Percentiles rank a stretch among this genome's conserved stretches.
Evolutionary conservation across 2,329 filamentous ascomycete species (phyloP).

Genomic region (Magnaporthales sp.): DNA sequence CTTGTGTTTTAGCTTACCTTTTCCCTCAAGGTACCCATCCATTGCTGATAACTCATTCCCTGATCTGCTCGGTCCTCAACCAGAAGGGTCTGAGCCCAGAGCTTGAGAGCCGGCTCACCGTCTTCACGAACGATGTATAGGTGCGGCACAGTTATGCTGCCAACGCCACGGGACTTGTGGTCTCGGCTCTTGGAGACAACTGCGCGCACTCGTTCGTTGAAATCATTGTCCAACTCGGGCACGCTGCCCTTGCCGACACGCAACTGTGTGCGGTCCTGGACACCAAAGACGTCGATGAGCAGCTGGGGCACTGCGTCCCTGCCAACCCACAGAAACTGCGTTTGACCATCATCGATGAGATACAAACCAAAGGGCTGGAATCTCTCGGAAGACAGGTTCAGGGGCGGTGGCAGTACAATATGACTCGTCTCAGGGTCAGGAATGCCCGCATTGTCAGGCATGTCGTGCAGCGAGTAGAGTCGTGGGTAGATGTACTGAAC

Average conservation of each 20-base stretch:
- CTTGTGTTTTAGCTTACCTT: constrained; percentile 55
- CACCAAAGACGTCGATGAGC: constrained; percentile 81
- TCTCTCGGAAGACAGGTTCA: constrained; percentile 82
- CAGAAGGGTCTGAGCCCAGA: constrained; percentile 94
- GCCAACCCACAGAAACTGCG: constrained; percentile 95
- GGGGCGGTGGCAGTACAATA: constrained; percentile 73
- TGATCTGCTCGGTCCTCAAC: constrained; percentile 94
- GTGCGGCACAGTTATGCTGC: constrained; percentile 86
- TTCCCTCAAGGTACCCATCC: constrained; percentile 84
- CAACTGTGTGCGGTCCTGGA: constrained; percentile 72
- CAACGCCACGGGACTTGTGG: constrained; percentile 76
- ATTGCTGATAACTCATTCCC: constrained; percentile 85
- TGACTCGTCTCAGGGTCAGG: constrained; percentile 81
- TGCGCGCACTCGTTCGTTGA: constrained; percentile 86
- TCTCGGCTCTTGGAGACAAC: constrained; percentile 90
- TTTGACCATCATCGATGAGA: constrained; percentile 93
- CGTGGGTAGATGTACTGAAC: constrained; percentile 89
- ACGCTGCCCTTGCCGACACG: constrained; percentile 86
- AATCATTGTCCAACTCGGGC: constrained; percentile 87
- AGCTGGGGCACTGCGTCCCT: constrained; percentile 87
- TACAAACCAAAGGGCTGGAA: constrained; percentile 88
- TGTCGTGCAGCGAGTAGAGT: constrained; percentile 84
- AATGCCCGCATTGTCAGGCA: constrained; percentile 87
- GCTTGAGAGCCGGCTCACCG: constrained; percentile 85
- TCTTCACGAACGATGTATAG: constrained; percentile 92